phyloP scores from a whole-genome alignment of 2,329 filamentous ascomycete genomes.

The Zarea fungicola region DNA sequence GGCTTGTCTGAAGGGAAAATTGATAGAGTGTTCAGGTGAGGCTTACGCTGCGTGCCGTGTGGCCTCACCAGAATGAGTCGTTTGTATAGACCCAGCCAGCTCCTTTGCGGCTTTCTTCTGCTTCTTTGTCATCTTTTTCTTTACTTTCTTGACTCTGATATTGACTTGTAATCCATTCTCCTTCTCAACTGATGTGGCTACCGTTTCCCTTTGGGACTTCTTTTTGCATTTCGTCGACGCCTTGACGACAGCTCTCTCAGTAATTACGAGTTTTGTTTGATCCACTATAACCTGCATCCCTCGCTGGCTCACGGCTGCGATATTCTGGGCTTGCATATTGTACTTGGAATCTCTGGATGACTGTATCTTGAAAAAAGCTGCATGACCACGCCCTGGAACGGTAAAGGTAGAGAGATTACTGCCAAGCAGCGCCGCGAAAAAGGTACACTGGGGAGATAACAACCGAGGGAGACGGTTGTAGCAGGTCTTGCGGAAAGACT shows the following conservation, averaged over 20 bases:
- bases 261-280: neutral
- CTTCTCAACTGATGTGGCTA: neutral
- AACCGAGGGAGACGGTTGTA: neutral
- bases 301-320: neutral
- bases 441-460: neutral
- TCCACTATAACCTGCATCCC: neutral
- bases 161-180: neutral
- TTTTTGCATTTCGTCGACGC: neutral
- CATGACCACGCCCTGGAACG: neutral
- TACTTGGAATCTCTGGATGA: neutral
- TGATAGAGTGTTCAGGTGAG: no score
- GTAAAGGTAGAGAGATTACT: neutral
- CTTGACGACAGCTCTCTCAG: neutral
- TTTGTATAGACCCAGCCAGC: neutral
- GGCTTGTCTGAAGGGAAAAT: neutral
- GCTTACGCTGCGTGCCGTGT: no score
- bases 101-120: neutral
- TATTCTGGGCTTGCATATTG: neutral
- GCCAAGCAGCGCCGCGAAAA: neutral
- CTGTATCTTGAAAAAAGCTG: neutral
- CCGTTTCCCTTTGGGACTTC: neutral
- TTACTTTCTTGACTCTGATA: neutral
- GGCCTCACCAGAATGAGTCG: no score
- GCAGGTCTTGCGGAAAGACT: neutral
- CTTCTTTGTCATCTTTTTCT: neutral